Evolutionary conservation across 2,329 filamentous ascomycete genomes (phyloP), one percentile per base, ranked within the genome.

Genomic region (Aspergillus thermomutatus): DNA sequence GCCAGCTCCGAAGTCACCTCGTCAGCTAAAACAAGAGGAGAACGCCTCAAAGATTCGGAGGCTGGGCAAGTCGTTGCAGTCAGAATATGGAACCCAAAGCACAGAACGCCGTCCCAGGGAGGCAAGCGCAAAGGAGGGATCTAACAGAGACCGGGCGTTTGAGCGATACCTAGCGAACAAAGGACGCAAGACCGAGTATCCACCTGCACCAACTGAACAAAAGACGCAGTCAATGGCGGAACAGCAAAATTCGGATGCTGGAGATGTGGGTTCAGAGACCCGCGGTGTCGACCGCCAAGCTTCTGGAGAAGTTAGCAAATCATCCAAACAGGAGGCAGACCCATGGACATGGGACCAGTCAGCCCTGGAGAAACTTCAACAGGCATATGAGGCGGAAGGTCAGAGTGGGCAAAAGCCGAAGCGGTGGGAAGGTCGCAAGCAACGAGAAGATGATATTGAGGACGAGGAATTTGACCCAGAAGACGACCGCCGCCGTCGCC

Each of bases 381-480:
- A 51, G 11, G 25, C 43, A 19, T 49, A 56, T 25, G 49, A 54
- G 10, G 50, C 58, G 4, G 49, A 58, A 4, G 28, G 37, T 9
- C 51, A 52, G 14, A 63, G 61, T 21, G 60, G 55, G 21, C 69
- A 66, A 28, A 55, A 59, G 17, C 28, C 60, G 5, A 72, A 69
- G 50, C 64, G 64, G 28, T 63, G 58, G 10, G 64, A 63, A n/a
- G 58, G 54, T 25, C 63, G 66, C 50, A 68, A 59, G 52, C 57
- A 63, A 47, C 65, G 62, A 19, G 57, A 64, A 25, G 52, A 59
- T 8, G 58, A 66, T 37, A 60, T 64, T 9, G 69, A 73, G 23
- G 72, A 73, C n/a, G 65, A 68, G 1, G 70, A 71, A 21, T 72
- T 72, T 48, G 75, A 77, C 49, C 49, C 62, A 31, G 71, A 75